Evolutionary conservation across 1,284 basidiomycete species (phyloP).

Genomic region (Somion occarium): DNA sequence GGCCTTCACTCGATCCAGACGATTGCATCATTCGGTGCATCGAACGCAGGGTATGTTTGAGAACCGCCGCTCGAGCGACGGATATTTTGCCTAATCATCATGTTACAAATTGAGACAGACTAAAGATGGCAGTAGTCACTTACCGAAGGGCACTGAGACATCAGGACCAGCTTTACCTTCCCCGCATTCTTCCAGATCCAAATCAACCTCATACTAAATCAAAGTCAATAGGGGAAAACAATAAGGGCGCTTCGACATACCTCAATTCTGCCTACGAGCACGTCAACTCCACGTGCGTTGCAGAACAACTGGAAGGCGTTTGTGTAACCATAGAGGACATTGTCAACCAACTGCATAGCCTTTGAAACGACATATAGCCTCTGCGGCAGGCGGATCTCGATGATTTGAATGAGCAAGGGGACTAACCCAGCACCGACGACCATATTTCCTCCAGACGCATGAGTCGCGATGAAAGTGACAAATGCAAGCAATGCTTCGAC

Average conservation of each 20-base stretch:
- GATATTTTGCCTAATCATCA: slow-evolving; percentile 51
- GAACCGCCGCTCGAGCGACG: slow-evolving; percentile 62
- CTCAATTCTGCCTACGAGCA: slow-evolving; percentile 83
- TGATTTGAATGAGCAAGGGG: slow-evolving; percentile 83
- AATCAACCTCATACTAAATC: slow-evolving; percentile 64
- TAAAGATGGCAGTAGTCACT: slow-evolving; percentile 18
- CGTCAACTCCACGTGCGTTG: slow-evolving; percentile 80
- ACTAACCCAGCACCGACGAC: slow-evolving; percentile 96
- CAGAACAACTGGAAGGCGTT: slow-evolving; percentile 89
- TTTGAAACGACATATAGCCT: slow-evolving; percentile 77
- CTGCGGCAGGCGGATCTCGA: slow-evolving; percentile 69
- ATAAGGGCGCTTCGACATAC: slow-evolving; percentile 36
- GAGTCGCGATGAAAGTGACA: slow-evolving; percentile 83
- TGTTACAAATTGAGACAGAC: slow-evolving; percentile 3
- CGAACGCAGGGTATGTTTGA: slow-evolving; percentile 91
- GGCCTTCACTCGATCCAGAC: slow-evolving; percentile 89
- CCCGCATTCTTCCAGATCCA: slow-evolving; percentile 57
- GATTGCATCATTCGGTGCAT: slow-evolving; percentile 97
- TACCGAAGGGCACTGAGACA: slow-evolving; percentile 53
- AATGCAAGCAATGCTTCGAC: slow-evolving; percentile 86
- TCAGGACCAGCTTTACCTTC: slow-evolving; percentile 41
- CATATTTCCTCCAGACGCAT: slow-evolving; percentile 85
- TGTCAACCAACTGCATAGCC: slow-evolving; percentile 90
- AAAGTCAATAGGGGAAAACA: slow-evolving; percentile 3
- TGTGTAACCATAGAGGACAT: slow-evolving; percentile 84